Base-by-base conservation (phyloP, 2,329 filamentous ascomycete species). In the Thielaviopsis populi region DNA sequence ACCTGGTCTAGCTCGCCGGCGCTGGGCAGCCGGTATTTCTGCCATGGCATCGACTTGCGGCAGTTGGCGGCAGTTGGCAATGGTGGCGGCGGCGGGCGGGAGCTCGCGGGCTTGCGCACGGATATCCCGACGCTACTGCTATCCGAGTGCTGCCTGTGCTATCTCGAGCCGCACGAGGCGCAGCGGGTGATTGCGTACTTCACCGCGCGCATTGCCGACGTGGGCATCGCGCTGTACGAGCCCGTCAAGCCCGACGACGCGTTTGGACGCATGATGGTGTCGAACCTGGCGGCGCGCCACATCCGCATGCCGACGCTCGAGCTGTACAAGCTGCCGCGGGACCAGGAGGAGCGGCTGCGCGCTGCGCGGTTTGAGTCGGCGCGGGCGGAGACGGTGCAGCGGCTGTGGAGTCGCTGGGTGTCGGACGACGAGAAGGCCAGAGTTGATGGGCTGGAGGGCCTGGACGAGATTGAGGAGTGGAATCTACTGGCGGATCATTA, bases 401-500 rank as follows among this genome's bases (percentile, higher is more conserved):
- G 72, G n/a, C 82, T 96, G 43, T 96, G 88, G 86, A 80, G 86
- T 61, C 75, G 75, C 1, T 97, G 92, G 91, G 78, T 95, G 2
- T 70, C 72, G 0, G 71, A 78, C 0, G 76, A 77, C 1, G 92
- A 97, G 74, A 91, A 89, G 74, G 85, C 88, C 70, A 79, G 91
- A 59, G 83, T 97, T 1, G 86, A 91, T 68, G 74, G 76, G 11
- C 73, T 96, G 30, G 91, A 99, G 73, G 91, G 94, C 70, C 74
- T 99, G 67, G 94, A 99, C 75, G 94, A 99, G 74, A 81, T 96
- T 27, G 94, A 99, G 74, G 94, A 99, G 75, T 95, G 94, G 87
- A 80, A 86, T 70, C 74, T 99, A 69, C 74, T 99, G 69, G 89
- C 91, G 0, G 83, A 81, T 68, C 94, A 99, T 77, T 99, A 99